A percentile compares a stretch with the other conserved stretches of the same genome.
These are phyloP conservation scores for Blumeria graminis DNA, from an alignment of 2,329 filamentous ascomycete species.

Conservation along the genomic window DNA sequence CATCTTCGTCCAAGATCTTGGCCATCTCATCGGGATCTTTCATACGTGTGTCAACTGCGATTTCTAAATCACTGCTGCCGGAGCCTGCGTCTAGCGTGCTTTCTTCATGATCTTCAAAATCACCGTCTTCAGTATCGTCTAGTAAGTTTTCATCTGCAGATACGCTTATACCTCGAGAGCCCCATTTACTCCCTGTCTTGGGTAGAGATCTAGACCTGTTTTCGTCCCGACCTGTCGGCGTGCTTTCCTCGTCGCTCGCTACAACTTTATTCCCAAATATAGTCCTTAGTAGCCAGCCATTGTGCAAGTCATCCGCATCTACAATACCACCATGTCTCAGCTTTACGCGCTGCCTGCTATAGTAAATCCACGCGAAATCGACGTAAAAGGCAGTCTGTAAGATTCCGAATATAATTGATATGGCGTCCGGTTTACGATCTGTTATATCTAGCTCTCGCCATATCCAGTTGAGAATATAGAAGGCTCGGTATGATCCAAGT, in stretches of 20 bases:
- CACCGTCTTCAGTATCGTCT: constrained; percentile 21
- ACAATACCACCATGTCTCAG: constrained; percentile 69
- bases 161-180: constrained; percentile 38
- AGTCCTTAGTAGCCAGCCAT: constrained; percentile 60
- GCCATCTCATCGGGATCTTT: constrained; percentile 41
- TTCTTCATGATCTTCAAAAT: constrained; percentile 20
- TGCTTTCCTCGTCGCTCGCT: constrained; percentile 10
- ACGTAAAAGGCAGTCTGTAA: constrained; percentile 76
- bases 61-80: constrained; percentile 14
- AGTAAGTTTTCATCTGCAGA: constrained; percentile 38
- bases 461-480: constrained; percentile 89
- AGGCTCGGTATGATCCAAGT: constrained; percentile 63
- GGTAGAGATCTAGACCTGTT: neutral
- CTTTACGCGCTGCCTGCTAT: constrained; percentile 79
- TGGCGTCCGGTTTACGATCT: constrained; percentile 38
- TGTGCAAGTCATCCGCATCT: constrained; percentile 66
- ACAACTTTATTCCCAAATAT: constrained; percentile 38
- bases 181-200: constrained; percentile 22
- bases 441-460: constrained; percentile 35
- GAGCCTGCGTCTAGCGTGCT: constrained; percentile 14
- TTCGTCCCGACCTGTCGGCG: constrained; percentile 4
- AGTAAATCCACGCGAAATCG: constrained; percentile 96
- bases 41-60: constrained; percentile 41
- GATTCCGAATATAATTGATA: constrained; percentile 65
- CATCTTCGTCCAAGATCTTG: constrained; percentile 30